These are phyloP conservation scores for Podospora conica DNA, from an alignment of 495 filamentous ascomycete genomes.

Conservation along the genomic window DNA sequence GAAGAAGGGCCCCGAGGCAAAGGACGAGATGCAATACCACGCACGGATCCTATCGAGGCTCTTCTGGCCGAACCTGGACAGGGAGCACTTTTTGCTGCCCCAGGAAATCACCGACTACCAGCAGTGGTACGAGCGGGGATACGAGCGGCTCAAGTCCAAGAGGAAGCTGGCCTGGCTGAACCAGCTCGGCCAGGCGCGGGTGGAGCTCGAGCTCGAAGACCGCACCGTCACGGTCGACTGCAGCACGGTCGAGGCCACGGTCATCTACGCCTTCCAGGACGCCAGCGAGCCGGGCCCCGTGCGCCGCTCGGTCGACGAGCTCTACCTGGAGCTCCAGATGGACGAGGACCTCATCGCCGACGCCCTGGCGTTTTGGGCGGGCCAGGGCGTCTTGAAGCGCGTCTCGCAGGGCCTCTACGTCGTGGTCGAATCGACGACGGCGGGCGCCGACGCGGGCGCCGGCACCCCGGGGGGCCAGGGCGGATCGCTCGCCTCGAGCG, in stretches of 20 bases:
- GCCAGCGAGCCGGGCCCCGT: slow-evolving; percentile 21
- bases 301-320: slow-evolving; percentile 52
- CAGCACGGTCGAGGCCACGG: slow-evolving; percentile 79
- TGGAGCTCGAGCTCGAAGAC: slow-evolving; percentile 79
- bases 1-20: slow-evolving; percentile 20
- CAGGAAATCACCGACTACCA: slow-evolving; percentile 55
- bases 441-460: slow-evolving; percentile 28
- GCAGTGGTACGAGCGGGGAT: slow-evolving; percentile 65
- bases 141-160: slow-evolving; percentile 68
- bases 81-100: slow-evolving; percentile 70
- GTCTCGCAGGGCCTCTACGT: slow-evolving; percentile 36
- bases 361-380: slow-evolving; percentile 80
- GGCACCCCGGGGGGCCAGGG: background rate
- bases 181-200: slow-evolving; percentile 69
- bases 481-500: background rate
- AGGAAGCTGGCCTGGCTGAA: slow-evolving; percentile 86
- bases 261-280: slow-evolving; percentile 77
- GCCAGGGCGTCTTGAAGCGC: slow-evolving; percentile 67
- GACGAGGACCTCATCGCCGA: slow-evolving; percentile 65
- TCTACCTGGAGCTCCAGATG: slow-evolving; percentile 67
- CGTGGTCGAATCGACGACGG: slow-evolving; percentile 34
- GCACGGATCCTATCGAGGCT: slow-evolving; percentile 84
- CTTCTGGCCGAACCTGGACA: slow-evolving; percentile 85
- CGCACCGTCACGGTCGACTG: slow-evolving; percentile 66
- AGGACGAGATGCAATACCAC: slow-evolving; percentile 42